phyloP scores from a whole-genome alignment of 2,329 filamentous ascomycete species.

The Bimuria novae-zelandiae region DNA sequence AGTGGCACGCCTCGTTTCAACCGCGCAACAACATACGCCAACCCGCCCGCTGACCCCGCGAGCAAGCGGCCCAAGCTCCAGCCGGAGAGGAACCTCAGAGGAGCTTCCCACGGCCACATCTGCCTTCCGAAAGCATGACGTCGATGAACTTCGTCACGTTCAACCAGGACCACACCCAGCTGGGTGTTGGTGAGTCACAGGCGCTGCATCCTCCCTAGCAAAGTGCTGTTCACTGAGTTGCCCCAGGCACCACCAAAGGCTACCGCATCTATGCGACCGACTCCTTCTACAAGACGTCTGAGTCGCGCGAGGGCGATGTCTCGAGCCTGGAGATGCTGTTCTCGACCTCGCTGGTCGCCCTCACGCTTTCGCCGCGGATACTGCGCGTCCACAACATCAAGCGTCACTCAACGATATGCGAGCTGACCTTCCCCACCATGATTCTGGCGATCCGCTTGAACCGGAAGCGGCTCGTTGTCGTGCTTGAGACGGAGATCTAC shows the following conservation, averaged over 20 bases:
- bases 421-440: slow-evolving; percentile 96
- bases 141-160: slow-evolving; percentile 96
- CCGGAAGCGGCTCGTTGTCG: slow-evolving; percentile 88
- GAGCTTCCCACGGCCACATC: too few relatives aligned
- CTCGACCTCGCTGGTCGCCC: slow-evolving; percentile 91
- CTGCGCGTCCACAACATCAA: slow-evolving; percentile 98
- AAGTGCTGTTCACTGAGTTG: slow-evolving; percentile 41
- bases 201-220: slow-evolving; percentile 50
- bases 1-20: neutral
- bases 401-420: slow-evolving; percentile 87
- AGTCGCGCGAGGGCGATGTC: slow-evolving; percentile 92
- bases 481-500: slow-evolving; percentile 95
- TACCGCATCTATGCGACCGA: slow-evolving; percentile 98
- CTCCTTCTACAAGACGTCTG: slow-evolving; percentile 92
- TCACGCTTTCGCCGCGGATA: slow-evolving; percentile 88
- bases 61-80: slow-evolving; percentile 29
- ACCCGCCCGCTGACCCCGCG: slow-evolving; percentile 1
- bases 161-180: slow-evolving; percentile 97
- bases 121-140: slow-evolving; percentile 33
- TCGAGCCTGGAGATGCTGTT: slow-evolving; percentile 98
- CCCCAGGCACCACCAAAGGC: slow-evolving; percentile 81
- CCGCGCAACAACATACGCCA: neutral
- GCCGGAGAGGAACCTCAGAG: slow-evolving; percentile 4
- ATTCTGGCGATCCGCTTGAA: slow-evolving; percentile 93
- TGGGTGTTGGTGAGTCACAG: slow-evolving; percentile 69